Evolutionary conservation across 1,284 basidiomycete genomes (phyloP), one percentile per base, ranked within the genome.

Genomic region (Fomitopsis betulina): DNA sequence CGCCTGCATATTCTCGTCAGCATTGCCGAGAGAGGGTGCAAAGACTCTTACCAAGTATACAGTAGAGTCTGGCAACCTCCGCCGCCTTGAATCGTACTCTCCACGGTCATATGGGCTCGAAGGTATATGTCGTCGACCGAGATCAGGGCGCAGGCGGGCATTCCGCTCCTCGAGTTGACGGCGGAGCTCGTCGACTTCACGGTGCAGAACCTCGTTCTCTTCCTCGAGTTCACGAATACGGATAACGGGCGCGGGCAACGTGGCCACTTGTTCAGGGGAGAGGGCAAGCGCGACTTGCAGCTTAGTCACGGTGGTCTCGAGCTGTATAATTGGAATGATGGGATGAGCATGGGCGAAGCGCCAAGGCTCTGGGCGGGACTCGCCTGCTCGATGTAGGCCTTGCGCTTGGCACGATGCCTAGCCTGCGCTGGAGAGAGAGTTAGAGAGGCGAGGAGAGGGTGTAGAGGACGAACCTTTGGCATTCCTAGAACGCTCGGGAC

Each of bases 301-400:
- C 67, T 89, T 90, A 1, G 86, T 86, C 39, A 93, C 90, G 0
- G 88, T 91, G 69, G 88, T 84, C 66, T 93, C 90, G 61, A 92
- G 79, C 90, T 92, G 67, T 3, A n/a, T n/a, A 37, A 37, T 37
- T 37, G 19, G 8, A 45, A 50, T 33, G 49, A 53, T 42, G 30
- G 60, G 45, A 35, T 57, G 15, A 50, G 38, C 21, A 53, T 56
- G 23, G 49, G 49, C 37, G 15, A 4, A 10, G 30, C 33, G 32
- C 30, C 32, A 58, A 17, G 52, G 38, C 57, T 7, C 17, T 27
- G 27, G 27, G 8, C 1, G 27, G 25, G 54, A 74, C 81, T 63
- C 62, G 91, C 92, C 77, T 93, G 87, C 67, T 94, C 92, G 68
- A 95, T 91, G 76, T 95, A 94, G 12, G 92, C 93, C 78, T 95